Evolutionary conservation across 164 flowering plant genomes (phyloP).

Genomic region (Magnolia kwangsiensis): DNA sequence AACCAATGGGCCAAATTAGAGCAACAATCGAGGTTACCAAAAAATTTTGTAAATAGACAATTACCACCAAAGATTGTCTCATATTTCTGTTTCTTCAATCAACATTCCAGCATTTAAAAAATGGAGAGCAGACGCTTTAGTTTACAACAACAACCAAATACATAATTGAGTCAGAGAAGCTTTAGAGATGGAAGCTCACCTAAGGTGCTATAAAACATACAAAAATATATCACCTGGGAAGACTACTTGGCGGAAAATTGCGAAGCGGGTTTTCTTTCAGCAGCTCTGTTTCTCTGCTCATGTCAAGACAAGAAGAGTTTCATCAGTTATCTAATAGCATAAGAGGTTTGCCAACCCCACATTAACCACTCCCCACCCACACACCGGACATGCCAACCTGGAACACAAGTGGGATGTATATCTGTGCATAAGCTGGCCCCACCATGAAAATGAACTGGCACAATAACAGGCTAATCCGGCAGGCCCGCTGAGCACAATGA

Average conservation of each 20-base stretch:
- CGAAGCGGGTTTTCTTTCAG: slow-evolving; percentile 78
- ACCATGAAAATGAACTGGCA: neutral
- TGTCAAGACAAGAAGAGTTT: neutral
- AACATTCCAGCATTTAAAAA: neutral
- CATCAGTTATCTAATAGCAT: neutral
- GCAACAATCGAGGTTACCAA: neutral
- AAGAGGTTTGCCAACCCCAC: neutral
- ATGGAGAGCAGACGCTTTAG: neutral
- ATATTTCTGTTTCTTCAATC: neutral
- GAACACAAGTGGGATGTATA: neutral
- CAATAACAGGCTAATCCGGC: neutral
- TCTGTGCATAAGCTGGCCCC: neutral
- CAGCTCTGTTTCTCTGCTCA: slow-evolving; percentile 72
- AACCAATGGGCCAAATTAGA: too few relatives aligned
- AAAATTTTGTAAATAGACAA: neutral
- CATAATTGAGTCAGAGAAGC: neutral
- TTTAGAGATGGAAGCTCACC: slow-evolving; percentile 1
- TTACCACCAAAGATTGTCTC: neutral
- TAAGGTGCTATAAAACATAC: neutral
- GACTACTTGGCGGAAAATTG: slow-evolving; percentile 66
- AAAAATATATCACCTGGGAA: slow-evolving; percentile 52
- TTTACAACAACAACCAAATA: neutral
- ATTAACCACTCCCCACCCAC: neutral
- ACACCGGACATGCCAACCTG: neutral
- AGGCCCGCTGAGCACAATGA: neutral